Evolutionary conservation across 768 basidiomycete species (phyloP).

Genomic region (Pholiota molesta): DNA sequence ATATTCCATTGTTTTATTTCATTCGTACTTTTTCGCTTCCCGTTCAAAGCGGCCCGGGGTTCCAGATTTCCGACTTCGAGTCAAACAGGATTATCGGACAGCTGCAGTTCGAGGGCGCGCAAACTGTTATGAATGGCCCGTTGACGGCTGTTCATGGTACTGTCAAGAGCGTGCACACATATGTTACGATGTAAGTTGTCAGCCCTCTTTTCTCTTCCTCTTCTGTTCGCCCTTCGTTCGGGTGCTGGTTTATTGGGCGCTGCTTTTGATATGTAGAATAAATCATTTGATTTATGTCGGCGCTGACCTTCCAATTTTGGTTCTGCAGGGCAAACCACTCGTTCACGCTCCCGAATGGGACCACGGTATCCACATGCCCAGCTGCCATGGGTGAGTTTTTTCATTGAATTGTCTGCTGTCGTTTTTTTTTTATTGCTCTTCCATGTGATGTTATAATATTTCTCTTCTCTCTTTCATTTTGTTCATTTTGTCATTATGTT

Average conservation of each 20-base stretch:
- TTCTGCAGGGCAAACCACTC: conserved; percentile 58
- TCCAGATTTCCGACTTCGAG: conserved; percentile 73
- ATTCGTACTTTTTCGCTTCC: not conserved
- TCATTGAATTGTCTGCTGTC: not conserved
- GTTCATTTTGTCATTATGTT: conserved; percentile 18
- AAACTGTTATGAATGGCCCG: conserved; percentile 56
- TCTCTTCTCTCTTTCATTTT: conserved; percentile 1
- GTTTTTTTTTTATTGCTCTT: not conserved
- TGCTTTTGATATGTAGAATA: not conserved
- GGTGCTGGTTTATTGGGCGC: not conserved
- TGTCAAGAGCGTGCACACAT: conserved; percentile 72
- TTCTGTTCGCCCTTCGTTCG: not conserved
- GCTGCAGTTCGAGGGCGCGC: conserved; percentile 70
- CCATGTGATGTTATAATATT: not conserved
- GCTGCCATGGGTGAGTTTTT: conserved; percentile 65
- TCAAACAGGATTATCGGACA: conserved; percentile 76
- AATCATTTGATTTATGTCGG: not conserved
- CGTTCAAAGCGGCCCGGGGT: conserved; percentile 66
- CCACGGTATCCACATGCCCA: conserved; percentile 71
- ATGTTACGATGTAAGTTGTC: conserved; percentile 66
- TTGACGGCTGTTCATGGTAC: conserved; percentile 55
- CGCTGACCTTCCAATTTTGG: not conserved
- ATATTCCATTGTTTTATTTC: not conserved
- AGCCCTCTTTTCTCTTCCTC: not conserved
- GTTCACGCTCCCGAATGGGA: conserved; percentile 69